Evolutionary conservation across 2,329 filamentous ascomycete species (phyloP), one percentile per base, ranked within the genome.

Genomic region (Colletotrichum zoysiae): DNA sequence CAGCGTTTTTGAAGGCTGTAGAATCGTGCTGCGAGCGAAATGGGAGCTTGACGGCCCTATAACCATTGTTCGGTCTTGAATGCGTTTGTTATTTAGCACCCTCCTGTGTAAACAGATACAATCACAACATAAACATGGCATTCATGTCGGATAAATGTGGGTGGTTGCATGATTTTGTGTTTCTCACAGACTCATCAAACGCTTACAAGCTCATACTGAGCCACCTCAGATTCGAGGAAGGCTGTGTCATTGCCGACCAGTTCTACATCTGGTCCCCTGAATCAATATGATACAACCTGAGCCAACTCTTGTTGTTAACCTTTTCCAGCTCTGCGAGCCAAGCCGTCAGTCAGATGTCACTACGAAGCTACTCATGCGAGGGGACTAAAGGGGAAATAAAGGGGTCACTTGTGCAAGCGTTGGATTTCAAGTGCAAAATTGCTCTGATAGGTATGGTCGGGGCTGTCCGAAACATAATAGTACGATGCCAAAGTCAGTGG

Each of bases 341-440:
- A 51, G 46, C 33, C 35, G 46, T 30, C 60, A 62, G 33, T n/a
- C 30, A 51, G 46, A 18, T 62, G 46, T 53, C 60, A 62, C 38
- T 12, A 7, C 16, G n/a, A 50, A 51, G 35, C 2, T 42, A 30
- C 40, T 62, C 33, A 62, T 53, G 60, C 46, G n/a, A 30, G 6
- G 8, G 11, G n/a, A 20, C 5, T 5, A 18, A 16, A 30, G 5
- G 8, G n/a, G 6, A 8, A 42, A 51, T 42, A 8, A 2, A 40
- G 23, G 12, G 33, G n/a, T n/a, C 0, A 5, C 6, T 20, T 8
- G 33, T 35, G 35, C 14, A 23, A 58, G 46, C 51, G 18, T 40
- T 44, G 53, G 42, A 2, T n/a, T 3, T 8, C 38, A 23, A 30
- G 11, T 51, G 58, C 26, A 59, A 55, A n/a, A 55, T 23, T 68